These are phyloP conservation scores for Trichoderma reesei DNA, from an alignment of 495 filamentous ascomycete species.

Conservation along the genomic window DNA sequence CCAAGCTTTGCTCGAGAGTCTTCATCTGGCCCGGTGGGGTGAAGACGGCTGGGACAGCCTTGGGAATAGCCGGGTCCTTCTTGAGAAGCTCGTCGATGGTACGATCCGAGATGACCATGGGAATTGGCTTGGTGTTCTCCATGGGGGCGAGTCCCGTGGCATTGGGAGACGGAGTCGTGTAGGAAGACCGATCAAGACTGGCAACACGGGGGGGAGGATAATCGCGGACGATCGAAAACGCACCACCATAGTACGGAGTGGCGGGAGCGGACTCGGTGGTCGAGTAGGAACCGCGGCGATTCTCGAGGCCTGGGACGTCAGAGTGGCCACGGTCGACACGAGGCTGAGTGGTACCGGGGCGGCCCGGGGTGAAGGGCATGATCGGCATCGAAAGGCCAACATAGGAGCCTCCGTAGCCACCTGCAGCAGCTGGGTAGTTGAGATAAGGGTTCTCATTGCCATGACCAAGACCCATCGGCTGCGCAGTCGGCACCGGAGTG, in stretches of 20 bases:
- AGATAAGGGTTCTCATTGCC: slow-evolving; percentile 16
- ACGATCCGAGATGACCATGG: slow-evolving; percentile 38
- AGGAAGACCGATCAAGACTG: slow-evolving; percentile 51
- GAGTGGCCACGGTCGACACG: slow-evolving; percentile 28
- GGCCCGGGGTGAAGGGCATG: slow-evolving; percentile 41
- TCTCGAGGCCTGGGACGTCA: slow-evolving; percentile 49
- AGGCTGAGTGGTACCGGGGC: slow-evolving; percentile 29
- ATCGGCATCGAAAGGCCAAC: slow-evolving; percentile 27
- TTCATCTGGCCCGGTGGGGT: slow-evolving; percentile 61
- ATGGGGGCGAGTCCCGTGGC: slow-evolving; percentile 23
- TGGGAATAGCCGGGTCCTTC: slow-evolving; percentile 73
- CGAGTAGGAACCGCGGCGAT: slow-evolving; percentile 55
- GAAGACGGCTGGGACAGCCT: slow-evolving; percentile 77
- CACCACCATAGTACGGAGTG: slow-evolving; percentile 48
- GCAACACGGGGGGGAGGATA: slow-evolving; percentile 40
- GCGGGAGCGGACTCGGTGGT: slow-evolving; percentile 59
- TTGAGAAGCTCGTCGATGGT: slow-evolving; percentile 62
- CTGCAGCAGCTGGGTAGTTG: slow-evolving; percentile 15
- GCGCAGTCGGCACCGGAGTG: slow-evolving; percentile 19
- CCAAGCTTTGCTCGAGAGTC: slow-evolving; percentile 81
- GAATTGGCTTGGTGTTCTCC: slow-evolving; percentile 36
- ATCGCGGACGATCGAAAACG: slow-evolving; percentile 37
- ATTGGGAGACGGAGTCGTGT: slow-evolving; percentile 55
- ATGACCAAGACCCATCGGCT: slow-evolving; percentile 14
- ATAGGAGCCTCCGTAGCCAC: slow-evolving; percentile 21